Evolutionary conservation across 1,139 yeast species (phyloP), one percentile per base, ranked within the genome.

Genomic region (Tardiomyces blankii): DNA sequence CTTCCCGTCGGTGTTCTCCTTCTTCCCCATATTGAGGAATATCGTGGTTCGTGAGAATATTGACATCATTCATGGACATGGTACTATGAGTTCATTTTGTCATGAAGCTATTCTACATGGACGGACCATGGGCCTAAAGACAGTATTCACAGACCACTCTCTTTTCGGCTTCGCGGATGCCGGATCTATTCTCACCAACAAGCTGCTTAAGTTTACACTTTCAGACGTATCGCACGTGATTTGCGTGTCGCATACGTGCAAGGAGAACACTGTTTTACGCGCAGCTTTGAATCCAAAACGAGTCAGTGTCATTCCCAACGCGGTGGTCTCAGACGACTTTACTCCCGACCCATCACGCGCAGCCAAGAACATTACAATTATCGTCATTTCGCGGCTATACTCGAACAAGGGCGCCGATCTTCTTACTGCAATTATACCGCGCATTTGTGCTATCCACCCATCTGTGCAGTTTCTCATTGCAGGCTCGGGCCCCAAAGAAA

Each of bases 391-490:
- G 2, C 70, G 99, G 53, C 68, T 93, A 27, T 93, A 85, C 59
- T 94, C 94, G n/a, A 93, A 93, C 61, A 93, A 93, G 61, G 99
- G 99, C 21, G 93, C 95, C 0, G 98, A 89, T 59, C 68, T 93
- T 25, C 67, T 93, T 23, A 81, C 85, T 1, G 94, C 91, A 0
- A 75, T 88, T 13, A 84, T 93, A 23, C 99, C 99, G 0, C 68
- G 80, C 40, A 81, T 93, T 2, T 91, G 98, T 60, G 61, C 69
- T 5, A 64, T 68, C 11, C 76, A 81, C 49, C 73, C 78, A 0
- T 74, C 77, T 11, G 93, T 88, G 1, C 76, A 78, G 46, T 89
- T 93, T 55, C 64, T 89, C 5, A 79, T 93, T 45, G 99, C 96
- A 1, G 99, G 99, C 4, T 94, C 88, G 62, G 99, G 99, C 0